phyloP scores from a whole-genome alignment of 441 rosid species.

The Adansonia grandidieri region DNA sequence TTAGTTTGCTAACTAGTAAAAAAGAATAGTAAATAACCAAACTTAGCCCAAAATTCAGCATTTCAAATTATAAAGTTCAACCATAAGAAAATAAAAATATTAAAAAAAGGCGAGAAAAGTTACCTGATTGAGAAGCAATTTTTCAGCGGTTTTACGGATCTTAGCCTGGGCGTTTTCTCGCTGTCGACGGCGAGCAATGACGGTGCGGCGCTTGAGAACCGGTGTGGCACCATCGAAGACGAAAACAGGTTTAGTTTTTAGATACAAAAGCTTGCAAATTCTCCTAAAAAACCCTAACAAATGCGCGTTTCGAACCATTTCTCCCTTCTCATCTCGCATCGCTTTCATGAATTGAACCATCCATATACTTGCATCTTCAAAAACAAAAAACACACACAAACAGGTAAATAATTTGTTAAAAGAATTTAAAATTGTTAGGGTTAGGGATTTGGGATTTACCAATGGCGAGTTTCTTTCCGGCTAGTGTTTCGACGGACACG shows the following conservation, averaged over 20 bases:
- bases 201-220: slow-evolving; percentile 90
- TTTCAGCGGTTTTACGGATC: slow-evolving; percentile 91
- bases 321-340: slow-evolving; percentile 95
- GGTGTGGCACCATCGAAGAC: slow-evolving; percentile 97
- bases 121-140: slow-evolving; percentile 86
- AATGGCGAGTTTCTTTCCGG: slow-evolving; percentile 85
- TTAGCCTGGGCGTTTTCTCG: slow-evolving; percentile 94
- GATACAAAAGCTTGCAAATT: slow-evolving; percentile 83
- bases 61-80: neutral
- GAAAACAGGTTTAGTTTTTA: slow-evolving; percentile 85
- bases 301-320: slow-evolving; percentile 92
- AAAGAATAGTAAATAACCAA: neutral
- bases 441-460: slow-evolving; percentile 45
- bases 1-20: neutral
- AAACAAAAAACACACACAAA: neutral
- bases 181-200: slow-evolving; percentile 86
- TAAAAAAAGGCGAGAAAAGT: slow-evolving; percentile 8
- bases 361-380: slow-evolving; percentile 92
- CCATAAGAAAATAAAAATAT: neutral
- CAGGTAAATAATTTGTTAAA: neutral
- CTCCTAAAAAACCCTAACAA: slow-evolving; percentile 88
- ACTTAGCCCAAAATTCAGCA: neutral
- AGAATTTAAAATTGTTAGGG: slow-evolving; percentile 2
- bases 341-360: slow-evolving; percentile 98
- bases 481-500: slow-evolving; percentile 90